phyloP scores from a whole-genome alignment of 768 basidiomycete genomes.

The Tubosaeta brunneosetosa region DNA sequence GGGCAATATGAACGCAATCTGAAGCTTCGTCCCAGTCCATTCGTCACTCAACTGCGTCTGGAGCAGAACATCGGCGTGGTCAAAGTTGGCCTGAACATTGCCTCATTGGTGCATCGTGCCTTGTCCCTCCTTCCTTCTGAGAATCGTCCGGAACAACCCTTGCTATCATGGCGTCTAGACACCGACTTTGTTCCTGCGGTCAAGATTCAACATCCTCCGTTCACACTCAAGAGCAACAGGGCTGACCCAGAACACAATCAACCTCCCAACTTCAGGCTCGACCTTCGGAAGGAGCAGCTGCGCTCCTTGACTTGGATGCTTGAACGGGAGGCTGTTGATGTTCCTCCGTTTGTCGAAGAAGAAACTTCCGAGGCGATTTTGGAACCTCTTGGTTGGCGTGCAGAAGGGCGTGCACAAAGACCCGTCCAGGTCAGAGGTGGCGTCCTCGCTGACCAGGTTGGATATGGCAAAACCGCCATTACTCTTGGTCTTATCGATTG shows the following conservation, averaged over 20 bases:
- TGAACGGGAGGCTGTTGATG: conserved; percentile 59
- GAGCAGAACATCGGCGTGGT: conserved; percentile 63
- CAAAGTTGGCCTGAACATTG: conserved; percentile 82
- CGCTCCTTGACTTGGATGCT: conserved; percentile 95
- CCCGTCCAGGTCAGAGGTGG: conserved; percentile 77
- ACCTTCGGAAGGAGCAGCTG: conserved; percentile 78
- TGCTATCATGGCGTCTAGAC: conserved; percentile 75
- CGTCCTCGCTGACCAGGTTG: conserved; percentile 93
- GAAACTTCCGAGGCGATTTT: conserved; percentile 90
- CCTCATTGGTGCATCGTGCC: conserved; percentile 84
- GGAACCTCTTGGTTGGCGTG: conserved; percentile 85
- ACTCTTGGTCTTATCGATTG: conserved; percentile 86
- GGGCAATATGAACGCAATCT: conserved; percentile 85
- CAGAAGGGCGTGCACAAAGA: conserved; percentile 85
- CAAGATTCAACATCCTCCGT: conserved; percentile 55
- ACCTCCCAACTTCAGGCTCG: conserved; percentile 70
- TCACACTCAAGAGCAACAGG: conserved; percentile 73
- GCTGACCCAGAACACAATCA: conserved; percentile 64
- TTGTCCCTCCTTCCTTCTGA: conserved; percentile 67
- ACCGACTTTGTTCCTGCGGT: conserved; percentile 70
- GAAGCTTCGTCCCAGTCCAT: conserved; percentile 80
- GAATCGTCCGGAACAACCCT: conserved; percentile 41
- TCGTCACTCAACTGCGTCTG: conserved; percentile 78
- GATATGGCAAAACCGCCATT: conserved; percentile 96
- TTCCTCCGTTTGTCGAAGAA: conserved; percentile 81